phyloP scores from a whole-genome alignment of 805 yeast species.

The Cyberlindnera xishuangbannaensis region DNA sequence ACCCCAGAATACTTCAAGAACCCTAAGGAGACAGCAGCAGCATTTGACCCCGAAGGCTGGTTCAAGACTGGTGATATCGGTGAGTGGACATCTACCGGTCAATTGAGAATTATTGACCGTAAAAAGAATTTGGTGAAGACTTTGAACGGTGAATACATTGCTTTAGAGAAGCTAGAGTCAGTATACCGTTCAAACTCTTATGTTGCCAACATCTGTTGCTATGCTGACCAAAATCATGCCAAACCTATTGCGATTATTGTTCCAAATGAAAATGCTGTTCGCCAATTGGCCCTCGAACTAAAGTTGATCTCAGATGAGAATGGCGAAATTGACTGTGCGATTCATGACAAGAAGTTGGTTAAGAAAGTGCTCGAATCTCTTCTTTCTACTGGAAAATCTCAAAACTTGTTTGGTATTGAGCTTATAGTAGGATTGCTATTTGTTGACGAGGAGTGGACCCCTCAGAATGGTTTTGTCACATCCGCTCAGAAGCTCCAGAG shows the following conservation, averaged over 20 bases:
- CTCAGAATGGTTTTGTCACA: conserved; percentile 89
- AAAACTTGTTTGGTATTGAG: conserved; percentile 84
- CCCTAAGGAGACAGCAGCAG: conserved; percentile 69
- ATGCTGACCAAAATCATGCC: conserved; percentile 82
- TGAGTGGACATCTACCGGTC: conserved; percentile 82
- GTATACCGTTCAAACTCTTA: conserved; percentile 76
- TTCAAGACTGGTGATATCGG: conserved; percentile 96
- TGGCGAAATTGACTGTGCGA: conserved; percentile 43
- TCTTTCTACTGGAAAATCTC: conserved; percentile 68
- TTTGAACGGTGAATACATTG: conserved; percentile 94
- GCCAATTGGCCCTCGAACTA: conserved; percentile 51
- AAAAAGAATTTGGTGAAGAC: conserved; percentile 96
- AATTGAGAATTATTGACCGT: conserved; percentile 81
- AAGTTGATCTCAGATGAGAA: conserved; percentile 40
- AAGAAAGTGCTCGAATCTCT: conserved; percentile 52
- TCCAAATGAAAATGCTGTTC: conserved; percentile 67
- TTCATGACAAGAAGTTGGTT: conserved; percentile 51
- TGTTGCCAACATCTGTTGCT: conserved; percentile 82
- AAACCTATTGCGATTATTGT: conserved; percentile 90
- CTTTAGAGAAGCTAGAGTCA: conserved; percentile 90
- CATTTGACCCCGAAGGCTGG: conserved; percentile 79
- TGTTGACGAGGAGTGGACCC: conserved; percentile 94
- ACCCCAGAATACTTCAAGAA: conserved; percentile 77
- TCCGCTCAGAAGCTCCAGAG: conserved; percentile 96
- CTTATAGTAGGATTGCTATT: conserved; percentile 72